Conservation (phyloP, 148 eudicot species). For the Camellia granthamiana region DNA sequence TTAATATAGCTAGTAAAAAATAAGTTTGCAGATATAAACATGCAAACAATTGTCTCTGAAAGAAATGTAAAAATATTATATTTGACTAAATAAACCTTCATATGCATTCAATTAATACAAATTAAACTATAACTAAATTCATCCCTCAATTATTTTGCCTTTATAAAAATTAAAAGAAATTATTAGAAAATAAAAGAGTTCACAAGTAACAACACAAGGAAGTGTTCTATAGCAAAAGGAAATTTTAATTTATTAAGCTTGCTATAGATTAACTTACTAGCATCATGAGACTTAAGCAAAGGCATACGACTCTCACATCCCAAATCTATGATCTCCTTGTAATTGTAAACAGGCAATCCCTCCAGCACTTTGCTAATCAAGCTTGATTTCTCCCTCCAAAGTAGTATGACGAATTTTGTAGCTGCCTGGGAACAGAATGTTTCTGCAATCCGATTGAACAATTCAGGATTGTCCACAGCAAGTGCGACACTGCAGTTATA, state of each 20-base stretch:
- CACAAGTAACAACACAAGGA: neutral
- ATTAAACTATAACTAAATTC: neutral
- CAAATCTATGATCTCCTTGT: conserved; percentile 59
- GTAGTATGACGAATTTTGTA: conserved; percentile 64
- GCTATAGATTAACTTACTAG: conserved; percentile 54
- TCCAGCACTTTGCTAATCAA: conserved; percentile 33
- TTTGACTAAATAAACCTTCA: neutral
- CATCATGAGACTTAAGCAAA: conserved; percentile 57
- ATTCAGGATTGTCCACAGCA: conserved; percentile 70
- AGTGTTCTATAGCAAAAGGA: neutral
- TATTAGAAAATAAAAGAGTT: neutral
- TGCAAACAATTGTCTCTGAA: neutral
- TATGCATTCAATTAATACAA: neutral
- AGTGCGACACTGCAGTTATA: conserved; percentile 68
- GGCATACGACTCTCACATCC: conserved; percentile 64
- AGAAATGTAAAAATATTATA: neutral
- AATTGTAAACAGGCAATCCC: conserved; percentile 53
- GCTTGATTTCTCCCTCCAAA: conserved; percentile 88
- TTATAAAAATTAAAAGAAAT: too few relatives aligned
- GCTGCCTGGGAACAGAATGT: conserved; percentile 45
- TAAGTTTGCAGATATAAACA: neutral
- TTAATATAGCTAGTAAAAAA: neutral
- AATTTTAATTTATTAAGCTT: neutral
- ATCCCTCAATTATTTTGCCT: neutral
- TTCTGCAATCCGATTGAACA: conserved; percentile 60